Conservation (phyloP, 352 stramenopile species). For the Phytophthora tentaculata region DNA sequence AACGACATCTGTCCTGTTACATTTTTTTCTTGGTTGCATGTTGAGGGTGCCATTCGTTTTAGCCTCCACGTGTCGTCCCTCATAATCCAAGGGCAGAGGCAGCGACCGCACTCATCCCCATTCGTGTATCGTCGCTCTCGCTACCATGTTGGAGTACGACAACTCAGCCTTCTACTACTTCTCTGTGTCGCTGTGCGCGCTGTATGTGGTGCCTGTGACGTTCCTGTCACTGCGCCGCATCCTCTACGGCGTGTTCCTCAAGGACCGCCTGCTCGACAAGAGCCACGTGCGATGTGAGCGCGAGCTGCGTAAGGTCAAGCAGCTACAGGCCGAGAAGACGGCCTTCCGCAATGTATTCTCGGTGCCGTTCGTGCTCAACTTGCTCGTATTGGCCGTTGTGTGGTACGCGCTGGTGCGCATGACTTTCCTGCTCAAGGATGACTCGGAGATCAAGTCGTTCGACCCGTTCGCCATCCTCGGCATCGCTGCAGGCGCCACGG, state of each 20-base stretch:
- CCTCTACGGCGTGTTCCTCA: conserved; percentile 90
- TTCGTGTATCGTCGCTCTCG: conserved; percentile 22
- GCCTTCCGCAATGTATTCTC: conserved; percentile 87
- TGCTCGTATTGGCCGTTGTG: conserved; percentile 70
- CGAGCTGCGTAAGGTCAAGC: conserved; percentile 86
- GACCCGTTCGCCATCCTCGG: conserved; percentile 98
- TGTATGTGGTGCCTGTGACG: conserved; percentile 97
- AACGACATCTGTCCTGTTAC: no score
- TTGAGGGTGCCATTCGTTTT: conserved; percentile 9
- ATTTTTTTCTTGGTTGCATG: conserved; percentile 1
- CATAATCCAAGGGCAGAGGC: conserved; percentile 7
- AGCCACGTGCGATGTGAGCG: conserved; percentile 83
- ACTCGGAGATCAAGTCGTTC: conserved; percentile 98
- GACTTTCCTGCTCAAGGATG: conserved; percentile 89
- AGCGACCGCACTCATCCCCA: conserved; percentile 5
- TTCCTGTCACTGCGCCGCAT: conserved; percentile 88
- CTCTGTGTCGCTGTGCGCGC: conserved; percentile 94
- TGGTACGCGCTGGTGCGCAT: conserved; percentile 93
- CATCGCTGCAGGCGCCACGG: conserved; percentile 90
- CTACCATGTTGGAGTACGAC: conserved; percentile 97
- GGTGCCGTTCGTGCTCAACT: conserved; percentile 73
- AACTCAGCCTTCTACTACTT: conserved; percentile 99
- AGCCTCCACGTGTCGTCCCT: conserved; percentile 35
- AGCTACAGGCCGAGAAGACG: conserved; percentile 86
- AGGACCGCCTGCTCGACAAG: conserved; percentile 89